These are phyloP conservation scores for Letharia columbiana DNA, from an alignment of 495 filamentous ascomycete species.

Conservation along the genomic window DNA sequence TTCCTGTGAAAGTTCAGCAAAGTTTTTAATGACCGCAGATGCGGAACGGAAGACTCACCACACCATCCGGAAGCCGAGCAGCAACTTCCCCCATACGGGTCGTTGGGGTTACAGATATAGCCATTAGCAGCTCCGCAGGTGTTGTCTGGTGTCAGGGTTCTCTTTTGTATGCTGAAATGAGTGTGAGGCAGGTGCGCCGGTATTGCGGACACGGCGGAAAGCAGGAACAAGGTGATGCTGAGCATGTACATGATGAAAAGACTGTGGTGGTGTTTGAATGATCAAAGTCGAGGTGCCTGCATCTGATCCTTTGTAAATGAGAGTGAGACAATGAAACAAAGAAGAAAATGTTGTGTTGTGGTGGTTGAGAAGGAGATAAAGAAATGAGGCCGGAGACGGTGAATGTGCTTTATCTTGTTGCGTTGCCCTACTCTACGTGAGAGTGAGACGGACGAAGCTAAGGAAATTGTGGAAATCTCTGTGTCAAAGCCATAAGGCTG, in stretches of 20 bases:
- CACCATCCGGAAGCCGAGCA: conserved; percentile 1
- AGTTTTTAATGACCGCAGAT: background rate
- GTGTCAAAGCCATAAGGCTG: too few species aligned
- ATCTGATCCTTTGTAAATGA: background rate
- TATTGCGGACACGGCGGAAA: background rate
- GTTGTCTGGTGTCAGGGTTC: background rate
- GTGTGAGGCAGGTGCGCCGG: background rate
- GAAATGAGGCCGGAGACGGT: background rate
- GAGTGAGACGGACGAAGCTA: too few species aligned
- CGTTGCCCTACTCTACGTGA: too few species aligned
- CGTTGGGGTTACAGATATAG: background rate
- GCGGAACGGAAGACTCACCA: background rate
- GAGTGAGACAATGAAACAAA: background rate
- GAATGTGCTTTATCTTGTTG: too few species aligned
- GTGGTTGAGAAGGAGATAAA: background rate
- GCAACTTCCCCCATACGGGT: background rate
- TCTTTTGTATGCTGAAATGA: background rate
- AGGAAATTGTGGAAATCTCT: too few species aligned
- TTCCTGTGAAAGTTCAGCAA: background rate
- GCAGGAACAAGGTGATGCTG: background rate
- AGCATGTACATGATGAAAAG: too few species aligned
- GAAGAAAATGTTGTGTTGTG: too few species aligned
- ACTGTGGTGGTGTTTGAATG: background rate
- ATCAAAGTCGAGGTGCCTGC: background rate
- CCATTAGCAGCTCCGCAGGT: background rate